Conservation (phyloP, 345 rosid species). For the Populus euphratica region DNA sequence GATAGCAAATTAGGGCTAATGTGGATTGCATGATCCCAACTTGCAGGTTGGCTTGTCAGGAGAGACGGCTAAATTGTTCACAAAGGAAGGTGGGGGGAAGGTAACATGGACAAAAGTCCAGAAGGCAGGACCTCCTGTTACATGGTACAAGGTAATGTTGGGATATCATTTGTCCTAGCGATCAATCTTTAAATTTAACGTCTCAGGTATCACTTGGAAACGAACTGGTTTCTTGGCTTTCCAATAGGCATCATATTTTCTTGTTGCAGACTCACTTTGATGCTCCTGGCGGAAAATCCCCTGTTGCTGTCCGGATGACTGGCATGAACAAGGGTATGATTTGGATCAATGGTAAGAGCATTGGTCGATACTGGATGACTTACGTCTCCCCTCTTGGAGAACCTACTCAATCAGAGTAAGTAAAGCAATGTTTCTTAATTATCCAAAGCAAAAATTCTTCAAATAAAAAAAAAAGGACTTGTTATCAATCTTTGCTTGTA, state of each 20-base stretch:
- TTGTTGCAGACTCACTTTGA: conserved; percentile 54
- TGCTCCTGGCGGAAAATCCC: conserved; percentile 58
- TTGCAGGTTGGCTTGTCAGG: conserved; percentile 63
- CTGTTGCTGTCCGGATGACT: conserved; percentile 51
- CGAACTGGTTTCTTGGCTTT: not conserved
- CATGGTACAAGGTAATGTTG: conserved; percentile 80
- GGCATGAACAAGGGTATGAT: conserved; percentile 80
- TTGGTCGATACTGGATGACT: conserved; percentile 82
- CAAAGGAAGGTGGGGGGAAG: conserved; percentile 44
- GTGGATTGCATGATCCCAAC: not conserved
- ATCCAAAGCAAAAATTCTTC: no score
- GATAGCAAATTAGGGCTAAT: not conserved
- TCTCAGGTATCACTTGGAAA: not conserved
- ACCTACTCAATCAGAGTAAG: conserved; percentile 69
- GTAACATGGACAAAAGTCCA: conserved; percentile 43
- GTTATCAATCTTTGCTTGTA: not conserved
- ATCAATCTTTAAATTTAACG: not conserved
- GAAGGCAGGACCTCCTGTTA: conserved; percentile 38
- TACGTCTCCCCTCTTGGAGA: conserved; percentile 59
- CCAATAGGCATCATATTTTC: not conserved
- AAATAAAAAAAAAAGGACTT: not conserved
- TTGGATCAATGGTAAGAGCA: conserved; percentile 80
- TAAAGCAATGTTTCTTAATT: not conserved
- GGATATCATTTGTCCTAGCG: not conserved
- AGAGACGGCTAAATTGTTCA: conserved; percentile 43